Percentiles rank a stretch among this genome's conserved stretches.
Conservation (phyloP, 2,329 filamentous ascomycete genomes). For the Fonsecaea multimorphosa region DNA sequence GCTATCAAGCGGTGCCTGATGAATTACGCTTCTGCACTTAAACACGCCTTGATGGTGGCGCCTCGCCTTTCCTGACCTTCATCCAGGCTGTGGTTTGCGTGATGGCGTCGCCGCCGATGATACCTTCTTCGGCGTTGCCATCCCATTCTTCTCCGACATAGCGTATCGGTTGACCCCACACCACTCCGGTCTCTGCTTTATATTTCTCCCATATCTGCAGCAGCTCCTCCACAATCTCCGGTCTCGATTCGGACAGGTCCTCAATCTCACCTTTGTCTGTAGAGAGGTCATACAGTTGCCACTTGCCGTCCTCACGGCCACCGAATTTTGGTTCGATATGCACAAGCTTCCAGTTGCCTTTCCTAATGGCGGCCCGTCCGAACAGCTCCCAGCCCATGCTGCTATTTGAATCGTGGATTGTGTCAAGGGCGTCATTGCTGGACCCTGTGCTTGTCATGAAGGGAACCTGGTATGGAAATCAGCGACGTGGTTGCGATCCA, state of each 20-base stretch:
- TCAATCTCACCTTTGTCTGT: too few relatives aligned
- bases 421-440: too few relatives aligned
- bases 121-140: background rate
- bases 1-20: too few relatives aligned
- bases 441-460: too few relatives aligned
- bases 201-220: too few relatives aligned
- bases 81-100: slow-evolving; percentile 1
- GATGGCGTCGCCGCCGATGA: background rate
- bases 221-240: too few relatives aligned
- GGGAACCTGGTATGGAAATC: too few relatives aligned
- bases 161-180: background rate
- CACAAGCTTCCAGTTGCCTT: slow-evolving; percentile 59
- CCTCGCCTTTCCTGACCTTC: background rate
- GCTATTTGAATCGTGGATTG: slow-evolving; percentile 47
- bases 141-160: slow-evolving; percentile 2
- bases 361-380: slow-evolving; percentile 60
- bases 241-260: too few relatives aligned
- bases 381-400: slow-evolving; percentile 62
- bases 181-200: background rate
- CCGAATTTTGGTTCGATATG: background rate
- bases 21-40: too few relatives aligned
- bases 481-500: too few relatives aligned
- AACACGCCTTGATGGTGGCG: background rate
- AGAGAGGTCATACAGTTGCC: too few relatives aligned
- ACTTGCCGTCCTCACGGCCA: too few relatives aligned